Conservation (phyloP, 257 asterid species). For the Orobanche coerulescens region DNA sequence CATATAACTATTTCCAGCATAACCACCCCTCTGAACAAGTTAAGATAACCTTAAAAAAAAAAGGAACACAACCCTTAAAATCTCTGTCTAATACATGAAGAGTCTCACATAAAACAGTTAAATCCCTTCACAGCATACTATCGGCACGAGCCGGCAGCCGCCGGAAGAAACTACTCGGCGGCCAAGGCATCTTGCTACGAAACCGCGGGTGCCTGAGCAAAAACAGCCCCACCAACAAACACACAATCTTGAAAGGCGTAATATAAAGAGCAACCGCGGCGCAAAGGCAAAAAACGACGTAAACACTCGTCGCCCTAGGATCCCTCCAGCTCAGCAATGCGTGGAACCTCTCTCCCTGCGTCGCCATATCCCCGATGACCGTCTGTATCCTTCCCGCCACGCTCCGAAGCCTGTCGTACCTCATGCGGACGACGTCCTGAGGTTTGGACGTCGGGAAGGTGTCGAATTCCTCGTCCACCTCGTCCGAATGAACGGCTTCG, state of each 20-base stretch:
- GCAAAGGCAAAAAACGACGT: constrained; percentile 28
- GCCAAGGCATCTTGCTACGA: constrained; percentile 40
- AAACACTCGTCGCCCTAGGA: constrained; percentile 42
- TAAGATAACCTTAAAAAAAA: background rate
- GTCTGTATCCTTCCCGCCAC: constrained; percentile 49
- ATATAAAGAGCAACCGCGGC: constrained; percentile 41
- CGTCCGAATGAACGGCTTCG: constrained; percentile 61
- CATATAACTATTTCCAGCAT: too few species aligned
- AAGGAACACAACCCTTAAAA: too few species aligned
- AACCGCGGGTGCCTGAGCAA: constrained; percentile 43
- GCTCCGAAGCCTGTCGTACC: constrained; percentile 50
- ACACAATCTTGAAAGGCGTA: constrained; percentile 49
- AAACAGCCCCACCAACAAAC: constrained; percentile 31
- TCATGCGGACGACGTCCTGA: constrained; percentile 35
- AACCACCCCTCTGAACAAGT: background rate
- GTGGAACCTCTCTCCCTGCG: constrained; percentile 46
- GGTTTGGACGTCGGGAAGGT: constrained; percentile 54
- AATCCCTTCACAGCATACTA: constrained; percentile 28
- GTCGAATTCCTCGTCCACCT: constrained; percentile 73
- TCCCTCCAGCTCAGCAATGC: constrained; percentile 47
- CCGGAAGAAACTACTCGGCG: constrained; percentile 40
- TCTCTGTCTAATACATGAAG: too few species aligned
- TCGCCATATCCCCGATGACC: constrained; percentile 46
- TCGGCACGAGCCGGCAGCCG: constrained; percentile 39
- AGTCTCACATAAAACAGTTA: background rate